Percentiles rank a stretch among this genome's conserved stretches.
Evolutionary conservation across 2,329 filamentous ascomycete genomes (phyloP).

Genomic region (Apiospora marii): DNA sequence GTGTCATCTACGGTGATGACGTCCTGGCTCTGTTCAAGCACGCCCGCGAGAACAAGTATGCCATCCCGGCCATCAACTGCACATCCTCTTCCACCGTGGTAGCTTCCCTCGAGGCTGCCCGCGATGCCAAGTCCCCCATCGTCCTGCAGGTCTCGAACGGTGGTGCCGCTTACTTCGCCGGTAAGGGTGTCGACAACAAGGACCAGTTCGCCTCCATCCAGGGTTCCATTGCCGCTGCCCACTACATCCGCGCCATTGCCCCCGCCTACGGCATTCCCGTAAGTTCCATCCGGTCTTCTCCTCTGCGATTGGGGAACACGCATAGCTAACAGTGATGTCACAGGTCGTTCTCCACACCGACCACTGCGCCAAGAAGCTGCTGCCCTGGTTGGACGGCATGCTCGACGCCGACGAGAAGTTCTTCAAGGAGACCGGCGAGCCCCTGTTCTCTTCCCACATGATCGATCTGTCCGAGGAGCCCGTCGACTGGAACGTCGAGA

Average conservation of each 20-base stretch:
- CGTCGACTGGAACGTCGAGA: constrained; percentile 89
- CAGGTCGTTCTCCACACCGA: constrained; percentile 88
- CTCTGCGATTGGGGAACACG: background rate
- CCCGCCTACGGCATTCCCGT: constrained; percentile 86
- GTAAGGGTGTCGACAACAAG: constrained; percentile 83
- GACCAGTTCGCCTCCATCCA: constrained; percentile 89
- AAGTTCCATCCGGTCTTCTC: background rate
- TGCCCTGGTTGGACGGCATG: constrained; percentile 97
- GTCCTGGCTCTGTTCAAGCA: constrained; percentile 71
- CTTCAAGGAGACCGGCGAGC: constrained; percentile 92
- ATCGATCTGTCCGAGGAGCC: constrained; percentile 95
- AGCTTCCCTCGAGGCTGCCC: constrained; percentile 90
- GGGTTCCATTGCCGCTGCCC: constrained; percentile 86
- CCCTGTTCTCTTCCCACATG: constrained; percentile 98
- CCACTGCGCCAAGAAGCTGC: constrained; percentile 99
- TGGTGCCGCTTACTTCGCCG: constrained; percentile 91
- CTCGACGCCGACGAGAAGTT: constrained; percentile 91
- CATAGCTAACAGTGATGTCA: background rate
- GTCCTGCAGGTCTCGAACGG: constrained; percentile 95
- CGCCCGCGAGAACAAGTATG: constrained; percentile 85
- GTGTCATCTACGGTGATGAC: constrained; percentile 41
- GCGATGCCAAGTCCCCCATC: constrained; percentile 89
- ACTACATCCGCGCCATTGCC: constrained; percentile 91
- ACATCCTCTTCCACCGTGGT: constrained; percentile 91
- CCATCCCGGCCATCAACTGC: constrained; percentile 91